A percentile compares a stretch with the other conserved stretches of the same genome.
Evolutionary conservation across 1,284 basidiomycete genomes (phyloP).

Genomic region (Trichosporon faecale): DNA sequence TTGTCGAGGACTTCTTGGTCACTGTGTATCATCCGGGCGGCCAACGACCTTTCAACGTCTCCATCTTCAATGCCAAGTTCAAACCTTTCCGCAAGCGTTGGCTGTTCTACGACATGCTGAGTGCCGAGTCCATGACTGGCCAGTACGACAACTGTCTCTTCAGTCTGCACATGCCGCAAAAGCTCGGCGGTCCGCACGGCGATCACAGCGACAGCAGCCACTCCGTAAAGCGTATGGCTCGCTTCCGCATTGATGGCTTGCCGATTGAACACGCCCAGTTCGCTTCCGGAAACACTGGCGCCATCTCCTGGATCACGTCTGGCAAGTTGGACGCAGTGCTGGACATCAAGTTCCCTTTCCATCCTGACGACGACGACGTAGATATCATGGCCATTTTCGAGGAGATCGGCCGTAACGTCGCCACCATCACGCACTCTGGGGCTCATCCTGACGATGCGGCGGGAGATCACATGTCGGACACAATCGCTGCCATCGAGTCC

Average conservation of each 20-base stretch:
- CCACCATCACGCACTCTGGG: slow-evolving; percentile 49
- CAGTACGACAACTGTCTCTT: slow-evolving; percentile 98
- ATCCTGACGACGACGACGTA: slow-evolving; percentile 65
- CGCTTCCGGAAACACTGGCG: slow-evolving; percentile 71
- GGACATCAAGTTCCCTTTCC: slow-evolving; percentile 93
- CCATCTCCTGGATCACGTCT: slow-evolving; percentile 93
- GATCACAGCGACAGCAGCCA: slow-evolving; percentile 67
- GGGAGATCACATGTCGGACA: slow-evolving; percentile 54
- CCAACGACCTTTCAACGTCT: slow-evolving; percentile 91
- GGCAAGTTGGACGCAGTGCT: slow-evolving; percentile 96
- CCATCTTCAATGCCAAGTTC: slow-evolving; percentile 92
- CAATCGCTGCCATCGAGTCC: slow-evolving; percentile 53
- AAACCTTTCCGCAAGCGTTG: slow-evolving; percentile 83
- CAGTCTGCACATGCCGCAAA: slow-evolving; percentile 94
- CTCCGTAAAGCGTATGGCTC: slow-evolving; percentile 83
- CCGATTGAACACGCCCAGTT: slow-evolving; percentile 95
- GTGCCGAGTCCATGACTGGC: slow-evolving; percentile 90
- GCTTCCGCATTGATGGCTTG: slow-evolving; percentile 93
- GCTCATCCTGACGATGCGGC: slow-evolving; percentile 37
- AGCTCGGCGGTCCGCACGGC: slow-evolving; percentile 65
- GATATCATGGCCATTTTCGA: slow-evolving; percentile 84
- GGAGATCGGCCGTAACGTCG: slow-evolving; percentile 84
- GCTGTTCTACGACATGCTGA: slow-evolving; percentile 89
- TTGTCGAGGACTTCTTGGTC: slow-evolving; percentile 87
- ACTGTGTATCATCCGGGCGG: slow-evolving; percentile 91